These are phyloP conservation scores for Daldinia sp. DNA, from an alignment of 2,329 filamentous ascomycete genomes.

Conservation along the genomic window DNA sequence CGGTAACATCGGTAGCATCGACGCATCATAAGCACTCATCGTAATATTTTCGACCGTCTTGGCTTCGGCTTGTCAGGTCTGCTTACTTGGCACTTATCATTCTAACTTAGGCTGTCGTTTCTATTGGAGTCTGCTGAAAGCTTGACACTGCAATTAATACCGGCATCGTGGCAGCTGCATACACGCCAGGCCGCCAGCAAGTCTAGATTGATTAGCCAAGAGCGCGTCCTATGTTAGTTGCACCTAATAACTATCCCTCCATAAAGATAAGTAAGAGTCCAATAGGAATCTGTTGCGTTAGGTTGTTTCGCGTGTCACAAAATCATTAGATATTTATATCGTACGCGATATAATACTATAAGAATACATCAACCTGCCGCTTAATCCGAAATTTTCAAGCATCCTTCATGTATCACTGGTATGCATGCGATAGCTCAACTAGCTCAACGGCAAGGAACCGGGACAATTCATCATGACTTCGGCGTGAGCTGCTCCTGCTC, in stretches of 20 bases:
- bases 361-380: neutral
- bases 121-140: conserved; percentile 34
- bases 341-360: neutral
- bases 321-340: conserved; percentile 6
- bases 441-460: neutral
- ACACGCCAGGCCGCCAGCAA: conserved; percentile 18
- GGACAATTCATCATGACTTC: neutral
- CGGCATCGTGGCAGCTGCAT: conserved; percentile 37
- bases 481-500: neutral
- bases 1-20: conserved; percentile 7
- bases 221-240: conserved; percentile 22
- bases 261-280: conserved; percentile 10
- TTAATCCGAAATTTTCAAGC: neutral
- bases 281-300: conserved; percentile 22
- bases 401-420: neutral
- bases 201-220: conserved; percentile 35
- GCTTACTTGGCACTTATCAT: conserved; percentile 34
- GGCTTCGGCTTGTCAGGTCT: conserved; percentile 30
- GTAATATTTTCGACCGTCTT: conserved; percentile 24
- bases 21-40: conserved; percentile 13
- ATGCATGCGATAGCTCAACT: conserved; percentile 1
- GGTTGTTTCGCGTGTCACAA: conserved; percentile 15
- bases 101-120: conserved; percentile 18
- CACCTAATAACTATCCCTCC: conserved; percentile 12
- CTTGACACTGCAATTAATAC: conserved; percentile 37